Conservation (phyloP, 2,329 filamentous ascomycete species). For the Paramyrothecium sp. region DNA sequence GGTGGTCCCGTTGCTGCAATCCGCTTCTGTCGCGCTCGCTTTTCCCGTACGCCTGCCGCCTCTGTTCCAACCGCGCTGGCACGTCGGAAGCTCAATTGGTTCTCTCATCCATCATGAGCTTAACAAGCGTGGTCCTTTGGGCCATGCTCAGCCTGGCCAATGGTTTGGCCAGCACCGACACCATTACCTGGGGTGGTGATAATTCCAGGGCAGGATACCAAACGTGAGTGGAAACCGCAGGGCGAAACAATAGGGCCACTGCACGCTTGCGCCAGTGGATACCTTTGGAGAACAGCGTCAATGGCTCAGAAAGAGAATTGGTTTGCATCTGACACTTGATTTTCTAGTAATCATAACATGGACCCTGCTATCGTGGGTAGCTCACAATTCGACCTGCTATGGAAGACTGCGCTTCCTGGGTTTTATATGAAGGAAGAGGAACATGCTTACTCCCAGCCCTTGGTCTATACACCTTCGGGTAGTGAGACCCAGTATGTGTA, state of each 20-base stretch:
- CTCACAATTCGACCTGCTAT: slow-evolving; percentile 53
- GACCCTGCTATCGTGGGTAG: slow-evolving; percentile 57
- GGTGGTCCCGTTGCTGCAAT: no score
- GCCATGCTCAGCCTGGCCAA: slow-evolving; percentile 29
- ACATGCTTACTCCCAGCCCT: slow-evolving; percentile 50
- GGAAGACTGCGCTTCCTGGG: slow-evolving; percentile 50
- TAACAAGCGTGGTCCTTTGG: slow-evolving; percentile 20
- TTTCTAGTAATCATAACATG: slow-evolving; percentile 56
- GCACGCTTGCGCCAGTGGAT: no score
- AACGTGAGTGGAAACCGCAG: slow-evolving; percentile 32
- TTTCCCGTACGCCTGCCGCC: no score
- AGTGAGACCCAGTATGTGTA: slow-evolving; percentile 51
- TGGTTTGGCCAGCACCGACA: slow-evolving; percentile 44
- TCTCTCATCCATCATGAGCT: no score
- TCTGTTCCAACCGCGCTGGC: no score
- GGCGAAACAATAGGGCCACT: background rate
- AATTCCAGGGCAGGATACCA: slow-evolving; percentile 53
- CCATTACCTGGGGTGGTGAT: slow-evolving; percentile 59
- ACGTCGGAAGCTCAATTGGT: no score
- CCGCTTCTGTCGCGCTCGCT: no score
- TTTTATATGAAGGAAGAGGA: slow-evolving; percentile 48
- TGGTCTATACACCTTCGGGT: slow-evolving; percentile 46
- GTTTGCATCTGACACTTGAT: background rate
- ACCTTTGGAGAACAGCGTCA: no score
- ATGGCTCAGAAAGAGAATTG: no score